Percentiles rank a stretch among this genome's conserved stretches.
Conservation (phyloP, 179 eudicot genomes). For the Actinidia arguta region DNA sequence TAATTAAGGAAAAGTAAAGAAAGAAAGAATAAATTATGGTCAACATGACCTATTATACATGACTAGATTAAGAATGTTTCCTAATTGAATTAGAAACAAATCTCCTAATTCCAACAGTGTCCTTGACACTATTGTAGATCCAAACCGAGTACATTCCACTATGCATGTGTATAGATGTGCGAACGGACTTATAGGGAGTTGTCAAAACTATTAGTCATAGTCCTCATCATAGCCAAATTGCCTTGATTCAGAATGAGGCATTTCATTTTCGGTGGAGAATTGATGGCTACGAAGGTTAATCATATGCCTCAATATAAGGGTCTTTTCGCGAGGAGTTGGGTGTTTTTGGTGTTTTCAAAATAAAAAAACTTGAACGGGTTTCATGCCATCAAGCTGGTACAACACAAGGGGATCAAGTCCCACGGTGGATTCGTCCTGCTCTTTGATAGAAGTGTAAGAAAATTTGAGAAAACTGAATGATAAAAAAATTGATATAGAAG, state of each 20-base stretch:
- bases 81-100: too few relatives aligned
- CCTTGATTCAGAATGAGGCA: conserved; percentile 18
- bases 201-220: conserved; percentile 47
- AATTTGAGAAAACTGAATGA: too few relatives aligned
- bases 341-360: conserved; percentile 22
- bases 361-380: conserved; percentile 47
- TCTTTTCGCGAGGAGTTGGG: conserved; percentile 31
- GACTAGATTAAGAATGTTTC: too few relatives aligned
- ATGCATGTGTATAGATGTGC: conserved; percentile 34
- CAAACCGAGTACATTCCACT: too few relatives aligned
- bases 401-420: conserved; percentile 63
- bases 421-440: conserved; percentile 56
- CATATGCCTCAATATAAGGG: conserved; percentile 24
- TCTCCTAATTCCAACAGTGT: too few relatives aligned
- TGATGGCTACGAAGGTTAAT: conserved; percentile 40
- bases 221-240: conserved; percentile 23
- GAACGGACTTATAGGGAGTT: conserved; percentile 39
- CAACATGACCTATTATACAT: too few relatives aligned
- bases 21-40: too few relatives aligned
- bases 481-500: too few relatives aligned
- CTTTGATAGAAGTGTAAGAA: too few relatives aligned
- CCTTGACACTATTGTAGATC: too few relatives aligned
- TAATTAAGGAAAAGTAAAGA: too few relatives aligned
- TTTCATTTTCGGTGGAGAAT: conserved; percentile 32
- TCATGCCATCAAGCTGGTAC: conserved; percentile 52